A percentile compares a stretch with the other conserved stretches of the same genome.
phyloP scores from a whole-genome alignment of 441 rosid species.

The Gossypium schwendimanii region DNA sequence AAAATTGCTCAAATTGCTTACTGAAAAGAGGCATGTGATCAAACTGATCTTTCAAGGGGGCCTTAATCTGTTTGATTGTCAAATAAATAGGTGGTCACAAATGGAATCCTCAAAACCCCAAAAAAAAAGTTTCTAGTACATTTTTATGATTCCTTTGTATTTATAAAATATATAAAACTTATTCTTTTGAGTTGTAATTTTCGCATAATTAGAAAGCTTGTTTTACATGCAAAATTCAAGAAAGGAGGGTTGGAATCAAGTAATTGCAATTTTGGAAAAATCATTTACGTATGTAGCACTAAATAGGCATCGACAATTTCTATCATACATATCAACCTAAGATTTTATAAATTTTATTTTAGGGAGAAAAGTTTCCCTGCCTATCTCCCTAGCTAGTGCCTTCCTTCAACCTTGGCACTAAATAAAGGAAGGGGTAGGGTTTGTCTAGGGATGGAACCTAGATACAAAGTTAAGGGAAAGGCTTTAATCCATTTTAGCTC shows the following conservation, averaged over 20 bases:
- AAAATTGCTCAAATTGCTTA: neutral
- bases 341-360: too few relatives aligned
- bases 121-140: neutral
- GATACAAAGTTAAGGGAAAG: too few relatives aligned
- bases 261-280: neutral
- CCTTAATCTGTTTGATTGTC: neutral
- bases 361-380: too few relatives aligned
- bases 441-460: too few relatives aligned
- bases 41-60: conserved; percentile 1
- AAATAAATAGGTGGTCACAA: neutral
- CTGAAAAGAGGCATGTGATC: neutral
- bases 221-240: neutral
- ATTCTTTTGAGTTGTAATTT: neutral
- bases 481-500: too few relatives aligned
- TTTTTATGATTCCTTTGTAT: neutral
- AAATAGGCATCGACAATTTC: too few relatives aligned
- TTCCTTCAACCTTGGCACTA: too few relatives aligned
- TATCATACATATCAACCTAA: too few relatives aligned
- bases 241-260: neutral
- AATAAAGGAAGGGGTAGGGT: too few relatives aligned
- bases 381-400: too few relatives aligned
- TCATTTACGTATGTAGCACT: neutral
- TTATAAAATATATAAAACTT: neutral
- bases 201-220: neutral
- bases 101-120: neutral